These are phyloP conservation scores for Pythium utonaiense DNA, from an alignment of 352 stramenopile species.

Conservation along the genomic window DNA sequence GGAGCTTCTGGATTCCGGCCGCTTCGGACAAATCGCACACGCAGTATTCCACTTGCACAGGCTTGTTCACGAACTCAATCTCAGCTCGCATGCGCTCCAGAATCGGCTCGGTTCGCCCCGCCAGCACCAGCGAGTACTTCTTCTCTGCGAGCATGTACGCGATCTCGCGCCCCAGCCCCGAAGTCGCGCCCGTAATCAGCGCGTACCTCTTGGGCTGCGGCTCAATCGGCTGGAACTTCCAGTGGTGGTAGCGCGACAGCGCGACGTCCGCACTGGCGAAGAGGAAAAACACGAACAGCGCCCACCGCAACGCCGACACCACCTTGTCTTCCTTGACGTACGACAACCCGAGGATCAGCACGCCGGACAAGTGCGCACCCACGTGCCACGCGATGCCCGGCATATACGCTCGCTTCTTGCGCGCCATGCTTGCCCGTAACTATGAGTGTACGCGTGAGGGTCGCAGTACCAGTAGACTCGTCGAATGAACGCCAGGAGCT, in stretches of 20 bases:
- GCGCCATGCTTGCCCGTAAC: conserved; percentile 15
- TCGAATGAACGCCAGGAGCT: background rate
- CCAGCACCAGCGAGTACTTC: conserved; percentile 76
- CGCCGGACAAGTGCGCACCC: conserved; percentile 33
- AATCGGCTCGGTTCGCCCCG: conserved; percentile 48
- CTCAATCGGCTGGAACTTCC: conserved; percentile 46
- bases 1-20: conserved; percentile 49
- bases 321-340: conserved; percentile 39
- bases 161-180: conserved; percentile 72
- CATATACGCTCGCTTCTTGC: conserved; percentile 19
- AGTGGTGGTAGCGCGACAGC: conserved; percentile 63
- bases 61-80: conserved; percentile 71
- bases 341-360: conserved; percentile 43
- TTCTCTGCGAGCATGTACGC: conserved; percentile 75
- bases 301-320: conserved; percentile 33
- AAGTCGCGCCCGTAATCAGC: conserved; percentile 71
- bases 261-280: conserved; percentile 51
- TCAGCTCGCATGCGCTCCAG: conserved; percentile 68
- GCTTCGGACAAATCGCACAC: conserved; percentile 51
- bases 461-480: too few species aligned
- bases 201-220: conserved; percentile 55
- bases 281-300: conserved; percentile 57
- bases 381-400: conserved; percentile 22
- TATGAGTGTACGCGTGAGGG: too few species aligned
- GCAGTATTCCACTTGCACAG: conserved; percentile 55